These are phyloP conservation scores for Cordyceps cicadae DNA, from an alignment of 2,329 filamentous ascomycete genomes.

Conservation along the genomic window DNA sequence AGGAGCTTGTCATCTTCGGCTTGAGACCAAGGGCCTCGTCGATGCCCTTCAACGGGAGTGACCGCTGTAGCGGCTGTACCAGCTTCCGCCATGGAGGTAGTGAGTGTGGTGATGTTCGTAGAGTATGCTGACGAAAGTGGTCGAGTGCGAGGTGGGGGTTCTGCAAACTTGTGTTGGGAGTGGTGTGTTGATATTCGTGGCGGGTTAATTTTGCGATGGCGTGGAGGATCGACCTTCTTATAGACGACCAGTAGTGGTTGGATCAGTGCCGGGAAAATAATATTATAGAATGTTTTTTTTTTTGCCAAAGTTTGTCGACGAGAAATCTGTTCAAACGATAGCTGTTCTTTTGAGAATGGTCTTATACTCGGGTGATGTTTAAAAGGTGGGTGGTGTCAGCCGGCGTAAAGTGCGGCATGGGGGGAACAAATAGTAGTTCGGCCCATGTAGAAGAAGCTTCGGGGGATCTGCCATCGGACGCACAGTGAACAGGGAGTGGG, in stretches of 20 bases:
- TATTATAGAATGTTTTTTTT: too few species aligned
- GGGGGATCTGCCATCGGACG: slow-evolving; percentile 12
- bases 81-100: slow-evolving; percentile 1
- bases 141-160: too few species aligned
- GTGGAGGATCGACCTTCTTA: too few species aligned
- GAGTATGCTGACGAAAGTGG: neutral
- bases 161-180: too few species aligned
- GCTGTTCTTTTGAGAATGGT: neutral
- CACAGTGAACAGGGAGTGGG: slow-evolving; percentile 4
- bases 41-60: slow-evolving; percentile 16
- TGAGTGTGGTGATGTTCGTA: slow-evolving; percentile 14
- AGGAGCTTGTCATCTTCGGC: slow-evolving; percentile 65
- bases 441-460: slow-evolving; percentile 14
- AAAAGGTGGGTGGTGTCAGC: neutral
- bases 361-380: neutral
- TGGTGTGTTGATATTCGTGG: too few species aligned
- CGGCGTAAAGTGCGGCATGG: slow-evolving; percentile 9
- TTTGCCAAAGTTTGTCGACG: too few species aligned
- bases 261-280: too few species aligned
- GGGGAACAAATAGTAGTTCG: slow-evolving; percentile 12
- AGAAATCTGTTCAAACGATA: too few species aligned
- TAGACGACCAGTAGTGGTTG: too few species aligned
- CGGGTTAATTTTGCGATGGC: too few species aligned
- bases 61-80: too few species aligned
- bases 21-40: slow-evolving; percentile 72